phyloP scores from a whole-genome alignment of 2,329 filamentous ascomycete species.

The Xylogone sp. region DNA sequence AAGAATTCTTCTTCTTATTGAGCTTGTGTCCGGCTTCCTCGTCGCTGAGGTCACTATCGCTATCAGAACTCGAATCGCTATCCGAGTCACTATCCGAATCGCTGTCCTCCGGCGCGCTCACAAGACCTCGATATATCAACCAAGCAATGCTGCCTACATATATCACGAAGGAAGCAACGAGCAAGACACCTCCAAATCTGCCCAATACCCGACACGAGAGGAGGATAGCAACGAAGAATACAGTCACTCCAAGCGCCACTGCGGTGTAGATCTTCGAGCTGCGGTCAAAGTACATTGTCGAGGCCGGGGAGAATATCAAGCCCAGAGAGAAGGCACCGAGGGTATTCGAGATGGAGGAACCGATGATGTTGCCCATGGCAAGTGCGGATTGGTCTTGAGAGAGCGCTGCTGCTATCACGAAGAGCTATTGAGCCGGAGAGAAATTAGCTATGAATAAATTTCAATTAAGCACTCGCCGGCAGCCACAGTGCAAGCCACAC shows the following conservation, averaged over 20 bases:
- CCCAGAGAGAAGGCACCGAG: slow-evolving; percentile 52
- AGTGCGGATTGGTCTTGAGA: slow-evolving; percentile 41
- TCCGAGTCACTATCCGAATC: slow-evolving; percentile 33
- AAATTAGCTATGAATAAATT: too few species aligned
- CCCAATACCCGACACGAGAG: slow-evolving; percentile 30
- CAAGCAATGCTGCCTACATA: slow-evolving; percentile 41
- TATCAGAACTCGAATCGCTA: slow-evolving; percentile 23
- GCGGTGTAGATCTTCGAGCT: slow-evolving; percentile 44
- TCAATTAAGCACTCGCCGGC: too few species aligned
- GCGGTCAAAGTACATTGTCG: slow-evolving; percentile 37
- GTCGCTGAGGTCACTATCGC: slow-evolving; percentile 12
- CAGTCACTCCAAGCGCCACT: slow-evolving; percentile 38
- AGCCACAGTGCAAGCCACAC: too few species aligned
- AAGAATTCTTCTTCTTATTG: not conserved
- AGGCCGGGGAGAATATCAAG: slow-evolving; percentile 36
- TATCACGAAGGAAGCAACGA: slow-evolving; percentile 38
- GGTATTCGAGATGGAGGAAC: slow-evolving; percentile 52
- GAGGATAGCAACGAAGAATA: slow-evolving; percentile 30
- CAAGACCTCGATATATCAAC: slow-evolving; percentile 40
- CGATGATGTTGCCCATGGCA: slow-evolving; percentile 50
- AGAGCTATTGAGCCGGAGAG: slow-evolving; percentile 31
- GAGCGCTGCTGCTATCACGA: slow-evolving; percentile 44
- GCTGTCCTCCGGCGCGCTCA: slow-evolving; percentile 37
- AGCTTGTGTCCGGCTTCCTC: slow-evolving; percentile 3
- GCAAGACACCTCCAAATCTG: slow-evolving; percentile 31